Evolutionary conservation across 75 land plant species (phyloP), one percentile per base, ranked within the genome.

Genomic region (Pinus albicaulis): DNA sequence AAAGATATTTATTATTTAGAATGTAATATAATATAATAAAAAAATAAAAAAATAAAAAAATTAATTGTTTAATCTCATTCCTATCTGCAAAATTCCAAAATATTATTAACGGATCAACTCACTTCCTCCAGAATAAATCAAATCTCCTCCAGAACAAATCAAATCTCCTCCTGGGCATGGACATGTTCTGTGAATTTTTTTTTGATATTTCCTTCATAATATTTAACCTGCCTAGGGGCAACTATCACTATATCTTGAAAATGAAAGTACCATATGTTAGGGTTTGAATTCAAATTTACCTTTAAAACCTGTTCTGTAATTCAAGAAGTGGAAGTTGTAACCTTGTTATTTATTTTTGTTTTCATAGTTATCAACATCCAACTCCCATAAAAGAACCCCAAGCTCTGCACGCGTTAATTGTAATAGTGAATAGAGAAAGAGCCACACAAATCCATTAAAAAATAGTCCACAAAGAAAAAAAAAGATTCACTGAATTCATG

Each of bases 91-190:
- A n/a, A n/a, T n/a, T n/a, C n/a, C n/a, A n/a, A 1, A 68, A 26
- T 68, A 68, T 20, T 31, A 70, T 70, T 7, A 4, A 31, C 44
- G 5, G 34, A 17, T n/a, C n/a, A n/a, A n/a, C n/a, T n/a, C n/a
- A n/a, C n/a, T n/a, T 76, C 82, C 82, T 48, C 71, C n/a, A n/a
- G n/a, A n/a, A n/a, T n/a, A n/a, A n/a, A n/a, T n/a, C n/a, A n/a
- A n/a, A 48, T 17, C 80, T 1, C 82, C 19, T 71, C 82, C 7
- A 81, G 74, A 28, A 81, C 72, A 25, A 81, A 65, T 20, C 31
- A 1, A 28, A 28, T 81, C 71, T 81, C 82, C 59, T 81, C 82
- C 57, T 81, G 41, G 15, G 81, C 59, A 41, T 81, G 82, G 61
- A 77, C 52, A 25, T 81, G 82, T 59, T 81, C 82, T 2, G 59